These are phyloP conservation scores for Neurospora tetrasperma DNA, from an alignment of 495 filamentous ascomycete species.

Conservation along the genomic window DNA sequence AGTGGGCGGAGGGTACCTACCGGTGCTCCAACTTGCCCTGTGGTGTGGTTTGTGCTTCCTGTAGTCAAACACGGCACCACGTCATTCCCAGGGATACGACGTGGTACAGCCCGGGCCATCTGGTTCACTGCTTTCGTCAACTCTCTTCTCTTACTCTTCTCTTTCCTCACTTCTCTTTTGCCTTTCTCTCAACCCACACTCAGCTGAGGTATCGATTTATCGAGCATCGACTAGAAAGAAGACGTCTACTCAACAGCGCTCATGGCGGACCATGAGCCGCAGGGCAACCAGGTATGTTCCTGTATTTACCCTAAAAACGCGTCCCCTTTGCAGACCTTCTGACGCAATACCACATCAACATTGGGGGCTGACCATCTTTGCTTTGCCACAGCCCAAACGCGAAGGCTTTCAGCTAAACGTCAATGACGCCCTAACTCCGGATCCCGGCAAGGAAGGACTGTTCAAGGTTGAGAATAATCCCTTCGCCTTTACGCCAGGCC, in stretches of 20 bases:
- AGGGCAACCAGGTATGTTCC: not conserved
- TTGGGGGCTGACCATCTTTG: not conserved
- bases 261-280: not conserved
- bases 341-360: not conserved
- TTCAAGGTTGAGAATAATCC: conserved; percentile 52
- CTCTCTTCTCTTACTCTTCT: not conserved
- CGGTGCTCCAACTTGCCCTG: not conserved
- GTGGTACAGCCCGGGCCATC: not conserved
- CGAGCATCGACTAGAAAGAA: not conserved
- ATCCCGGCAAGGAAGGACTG: conserved; percentile 52
- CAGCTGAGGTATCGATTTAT: not conserved
- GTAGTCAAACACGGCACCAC: not conserved
- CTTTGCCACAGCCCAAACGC: not conserved
- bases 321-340: not conserved
- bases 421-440: conserved; percentile 48
- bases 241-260: not conserved
- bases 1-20: not conserved
- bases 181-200: not conserved
- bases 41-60: not conserved
- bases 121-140: not conserved
- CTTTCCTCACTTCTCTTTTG: not conserved
- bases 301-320: not conserved
- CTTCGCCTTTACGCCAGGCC: conserved; percentile 60
- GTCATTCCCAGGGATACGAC: not conserved
- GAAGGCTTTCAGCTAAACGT: conserved; percentile 27